A percentile compares a stretch with the other conserved stretches of the same genome.
phyloP scores from a whole-genome alignment of 345 rosid species.

The Populus tremula region DNA sequence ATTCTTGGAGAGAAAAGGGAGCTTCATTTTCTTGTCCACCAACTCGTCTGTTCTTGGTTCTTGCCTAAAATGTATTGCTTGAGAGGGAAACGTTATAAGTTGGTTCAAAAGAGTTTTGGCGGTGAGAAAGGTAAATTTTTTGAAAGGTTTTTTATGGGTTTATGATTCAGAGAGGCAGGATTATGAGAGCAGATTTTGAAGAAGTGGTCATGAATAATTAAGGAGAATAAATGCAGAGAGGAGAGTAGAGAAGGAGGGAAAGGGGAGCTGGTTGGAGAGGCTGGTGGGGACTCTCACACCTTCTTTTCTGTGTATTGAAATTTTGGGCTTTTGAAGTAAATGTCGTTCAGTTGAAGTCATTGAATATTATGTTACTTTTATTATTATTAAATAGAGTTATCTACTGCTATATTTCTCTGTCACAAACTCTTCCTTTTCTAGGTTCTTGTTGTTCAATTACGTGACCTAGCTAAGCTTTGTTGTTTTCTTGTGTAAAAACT shows the following conservation, averaged over 20 bases:
- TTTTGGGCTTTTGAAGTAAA: constrained; percentile 31
- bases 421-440: constrained; percentile 17
- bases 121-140: constrained; percentile 1
- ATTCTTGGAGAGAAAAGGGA: constrained; percentile 51
- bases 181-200: constrained; percentile 36
- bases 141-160: constrained; percentile 10
- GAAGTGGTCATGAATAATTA: neutral
- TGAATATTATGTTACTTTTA: constrained; percentile 8
- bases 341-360: constrained; percentile 39
- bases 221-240: neutral
- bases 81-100: neutral
- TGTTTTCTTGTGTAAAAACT: neutral
- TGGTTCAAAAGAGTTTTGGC: neutral
- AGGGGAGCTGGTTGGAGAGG: neutral
- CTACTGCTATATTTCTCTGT: neutral
- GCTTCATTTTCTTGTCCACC: constrained; percentile 54
- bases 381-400: neutral
- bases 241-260: neutral
- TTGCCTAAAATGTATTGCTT: neutral
- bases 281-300: constrained; percentile 26
- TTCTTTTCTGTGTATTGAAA: constrained; percentile 28
- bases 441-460: neutral
- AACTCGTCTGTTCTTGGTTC: neutral
- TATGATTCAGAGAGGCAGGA: neutral
- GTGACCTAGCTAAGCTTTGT: neutral